Conservation (phyloP, 2,329 filamentous ascomycete genomes). For the Colletotrichum orchidophilum region DNA sequence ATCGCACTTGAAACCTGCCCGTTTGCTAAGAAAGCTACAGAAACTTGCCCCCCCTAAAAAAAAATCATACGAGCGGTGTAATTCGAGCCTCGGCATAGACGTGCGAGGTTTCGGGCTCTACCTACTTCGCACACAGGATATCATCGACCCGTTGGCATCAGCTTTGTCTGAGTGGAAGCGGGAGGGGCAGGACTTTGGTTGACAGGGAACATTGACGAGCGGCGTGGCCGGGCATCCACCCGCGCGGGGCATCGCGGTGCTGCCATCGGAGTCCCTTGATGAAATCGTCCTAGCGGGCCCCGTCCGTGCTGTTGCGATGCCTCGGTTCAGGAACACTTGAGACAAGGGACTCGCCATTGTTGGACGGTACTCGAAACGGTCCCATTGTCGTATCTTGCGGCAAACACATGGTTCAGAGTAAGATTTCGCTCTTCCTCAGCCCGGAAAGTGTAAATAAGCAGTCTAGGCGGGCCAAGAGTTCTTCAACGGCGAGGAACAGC, state of each 20-base stretch:
- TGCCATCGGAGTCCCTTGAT: conserved; percentile 21
- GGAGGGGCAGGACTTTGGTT: conserved; percentile 5
- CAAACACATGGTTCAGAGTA: background rate
- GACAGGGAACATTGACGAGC: conserved; percentile 19
- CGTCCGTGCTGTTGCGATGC: conserved; percentile 15
- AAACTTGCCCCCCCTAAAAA: background rate
- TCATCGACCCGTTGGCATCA: background rate
- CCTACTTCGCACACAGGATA: background rate
- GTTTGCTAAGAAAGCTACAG: background rate
- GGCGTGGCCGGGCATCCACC: conserved; percentile 24
- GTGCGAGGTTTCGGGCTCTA: background rate
- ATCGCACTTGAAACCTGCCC: background rate
- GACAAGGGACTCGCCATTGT: background rate
- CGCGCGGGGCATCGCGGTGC: conserved; percentile 20
- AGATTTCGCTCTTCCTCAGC: background rate
- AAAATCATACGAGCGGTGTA: conserved; percentile 19
- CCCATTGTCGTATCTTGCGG: background rate
- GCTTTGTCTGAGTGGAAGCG: background rate
- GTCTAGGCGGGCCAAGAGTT: background rate
- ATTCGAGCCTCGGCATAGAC: conserved; percentile 16
- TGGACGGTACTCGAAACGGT: background rate
- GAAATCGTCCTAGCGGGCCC: conserved; percentile 25
- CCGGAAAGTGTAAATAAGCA: background rate
- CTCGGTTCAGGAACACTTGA: conserved; percentile 11
- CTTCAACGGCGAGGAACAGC: background rate